Base-by-base conservation (phyloP, 345 rosid species). In the Eucalyptus tenuipes region DNA sequence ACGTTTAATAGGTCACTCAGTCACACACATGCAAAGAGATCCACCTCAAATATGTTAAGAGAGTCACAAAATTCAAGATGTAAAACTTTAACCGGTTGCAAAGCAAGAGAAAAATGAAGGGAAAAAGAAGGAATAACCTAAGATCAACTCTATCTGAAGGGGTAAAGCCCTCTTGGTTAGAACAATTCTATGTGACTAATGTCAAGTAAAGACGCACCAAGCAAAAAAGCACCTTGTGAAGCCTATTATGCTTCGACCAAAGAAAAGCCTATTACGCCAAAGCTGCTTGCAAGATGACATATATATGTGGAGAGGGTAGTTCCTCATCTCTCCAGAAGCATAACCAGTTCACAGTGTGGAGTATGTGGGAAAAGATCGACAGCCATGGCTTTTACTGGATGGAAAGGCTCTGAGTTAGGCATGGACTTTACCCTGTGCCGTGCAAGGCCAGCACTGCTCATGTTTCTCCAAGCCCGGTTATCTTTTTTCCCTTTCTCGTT, bases 321-420 rank as follows among this genome's bases (percentile, higher is more conserved):
- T 59, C 66, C 49, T 87, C 92, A 96, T 94, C 97, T 94, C 91
- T 97, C 95, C 90, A 97, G 92, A 79, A 97, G 99, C 99, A 98
- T 97, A 48, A 96, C 99, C 98, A 96, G 91, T 92, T 98, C 99
- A 79, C 99, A 97, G 89, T 98, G 99, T 18, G 95, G 90, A n/a
- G 98, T 97, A 75, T 98, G 99, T 12, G 98, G 99, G 89, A 98
- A 98, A 86, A 97, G 97, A 91, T 98, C 99, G 22, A 97, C 97
- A n/a, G 97, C 98, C 99, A 94, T 97, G 88, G 99, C 99, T 91
- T 95, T 98, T 18, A 98, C 96, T 16, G 99, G 99, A 84, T 52
- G 94, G 89, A 97, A 98, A 57, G 97, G 96, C 94, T 95, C 98
- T 8, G 99, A 98, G 84, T 91, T 85, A 37, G 99, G 99, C 99